Percentiles rank a stretch among this genome's conserved stretches.
These are phyloP conservation scores for Psophocarpus tetragonolobus DNA, from an alignment of 306 rosid genomes.

Conservation along the genomic window DNA sequence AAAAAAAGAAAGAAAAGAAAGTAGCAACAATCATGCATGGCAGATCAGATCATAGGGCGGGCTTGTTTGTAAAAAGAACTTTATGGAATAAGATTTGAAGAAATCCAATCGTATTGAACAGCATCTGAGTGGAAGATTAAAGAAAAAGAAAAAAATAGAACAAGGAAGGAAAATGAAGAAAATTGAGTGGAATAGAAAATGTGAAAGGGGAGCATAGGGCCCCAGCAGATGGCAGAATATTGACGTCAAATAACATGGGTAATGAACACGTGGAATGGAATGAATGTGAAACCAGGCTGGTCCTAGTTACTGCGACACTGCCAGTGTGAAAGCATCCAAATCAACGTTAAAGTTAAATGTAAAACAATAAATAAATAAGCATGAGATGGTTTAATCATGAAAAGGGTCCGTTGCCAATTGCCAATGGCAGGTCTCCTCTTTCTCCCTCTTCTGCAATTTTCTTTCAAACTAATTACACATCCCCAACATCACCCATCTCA, in stretches of 20 bases:
- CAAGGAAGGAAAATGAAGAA: not conserved
- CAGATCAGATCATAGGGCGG: not conserved
- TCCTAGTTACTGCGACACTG: not conserved
- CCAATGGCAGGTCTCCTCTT: constrained; percentile 56
- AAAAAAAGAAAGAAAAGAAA: too few species aligned
- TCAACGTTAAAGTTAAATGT: not conserved
- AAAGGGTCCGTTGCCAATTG: constrained; percentile 43
- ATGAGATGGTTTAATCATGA: constrained; percentile 35
- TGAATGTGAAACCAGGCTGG: not conserved
- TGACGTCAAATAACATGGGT: not conserved
- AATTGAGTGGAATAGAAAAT: constrained; percentile 19
- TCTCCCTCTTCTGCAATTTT: not conserved
- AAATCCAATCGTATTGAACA: not conserved
- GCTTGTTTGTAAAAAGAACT: not conserved
- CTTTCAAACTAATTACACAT: constrained; percentile 28
- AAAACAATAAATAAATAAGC: not conserved
- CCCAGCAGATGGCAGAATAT: not conserved
- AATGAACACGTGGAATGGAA: constrained; percentile 35
- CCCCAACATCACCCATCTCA: constrained; percentile 68
- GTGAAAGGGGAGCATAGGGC: not conserved
- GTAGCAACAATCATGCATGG: not conserved
- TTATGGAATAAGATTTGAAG: not conserved
- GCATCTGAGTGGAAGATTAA: not conserved
- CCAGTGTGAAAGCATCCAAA: constrained; percentile 10
- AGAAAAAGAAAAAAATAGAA: not conserved